Conservation (phyloP, 768 basidiomycete species). For the Leccinum pellstonianum region DNA sequence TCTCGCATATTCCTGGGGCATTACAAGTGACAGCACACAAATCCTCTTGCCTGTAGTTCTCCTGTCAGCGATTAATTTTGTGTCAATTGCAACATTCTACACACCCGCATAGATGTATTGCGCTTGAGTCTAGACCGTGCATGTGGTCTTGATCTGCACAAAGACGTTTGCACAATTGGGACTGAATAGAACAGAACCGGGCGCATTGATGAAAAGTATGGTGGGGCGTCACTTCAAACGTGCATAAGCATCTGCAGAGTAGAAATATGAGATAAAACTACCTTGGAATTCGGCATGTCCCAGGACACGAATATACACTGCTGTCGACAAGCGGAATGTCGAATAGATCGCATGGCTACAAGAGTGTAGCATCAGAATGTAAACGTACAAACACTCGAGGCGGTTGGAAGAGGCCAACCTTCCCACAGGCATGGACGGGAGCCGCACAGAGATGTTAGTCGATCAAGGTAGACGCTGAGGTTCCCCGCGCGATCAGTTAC, state of each 20-base stretch:
- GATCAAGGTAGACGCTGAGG: slow-evolving; percentile 42
- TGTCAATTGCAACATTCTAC: not conserved
- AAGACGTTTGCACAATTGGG: slow-evolving; percentile 43
- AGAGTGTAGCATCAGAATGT: not conserved
- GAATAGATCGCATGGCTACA: slow-evolving; percentile 43
- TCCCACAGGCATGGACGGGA: slow-evolving; percentile 52
- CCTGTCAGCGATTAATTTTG: not conserved
- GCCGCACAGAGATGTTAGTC: slow-evolving; percentile 50
- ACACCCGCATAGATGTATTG: slow-evolving; percentile 59
- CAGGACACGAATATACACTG: slow-evolving; percentile 39
- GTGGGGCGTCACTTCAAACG: slow-evolving; percentile 37
- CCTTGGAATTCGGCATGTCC: slow-evolving; percentile 44
- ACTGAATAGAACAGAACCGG: slow-evolving; percentile 51
- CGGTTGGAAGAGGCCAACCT: slow-evolving; percentile 32
- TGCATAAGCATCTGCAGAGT: not conserved
- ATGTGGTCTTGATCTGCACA: slow-evolving; percentile 41
- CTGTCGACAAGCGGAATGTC: slow-evolving; percentile 31
- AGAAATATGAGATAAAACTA: slow-evolving; percentile 10
- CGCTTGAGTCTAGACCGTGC: slow-evolving; percentile 43
- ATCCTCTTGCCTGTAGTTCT: slow-evolving; percentile 49
- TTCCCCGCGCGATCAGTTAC: slow-evolving; percentile 34
- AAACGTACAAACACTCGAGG: too few relatives aligned
- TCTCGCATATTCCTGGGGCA: slow-evolving; percentile 39
- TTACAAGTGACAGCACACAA: slow-evolving; percentile 39
- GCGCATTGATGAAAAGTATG: slow-evolving; percentile 51